Evolutionary conservation across 495 filamentous ascomycete species (phyloP), one percentile per base, ranked within the genome.

Genomic region (Hypoxylon trugodes): DNA sequence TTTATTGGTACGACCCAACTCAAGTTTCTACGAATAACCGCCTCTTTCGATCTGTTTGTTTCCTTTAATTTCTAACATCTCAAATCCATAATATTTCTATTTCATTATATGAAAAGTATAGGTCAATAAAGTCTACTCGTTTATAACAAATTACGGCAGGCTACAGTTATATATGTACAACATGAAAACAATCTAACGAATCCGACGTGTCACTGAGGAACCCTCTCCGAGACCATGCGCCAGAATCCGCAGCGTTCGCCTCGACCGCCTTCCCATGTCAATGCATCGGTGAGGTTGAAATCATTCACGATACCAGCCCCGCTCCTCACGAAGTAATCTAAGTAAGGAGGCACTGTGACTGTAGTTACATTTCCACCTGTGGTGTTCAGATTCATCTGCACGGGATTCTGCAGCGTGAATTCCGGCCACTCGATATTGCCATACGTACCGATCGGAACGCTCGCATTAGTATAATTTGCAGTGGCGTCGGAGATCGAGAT

Each of bases 171-270:
- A n/a, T 38, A 41, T 48, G 16, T 48, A 48, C 45, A 4, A 6
- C 13, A 15, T 12, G 6, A 6, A 33, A 48, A 19, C 16, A 6
- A 48, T 33, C 15, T n/a, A 33, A 48, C 28, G 22, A n/a, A 15
- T 13, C 8, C 8, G 8, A 22, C 22, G 15, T 30, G 8, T 50
- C 33, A 69, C 25, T 66, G 58, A 1, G 67, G 62, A 7, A 69
- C 67, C 22, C 62, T 59, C 22, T 32, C 43, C 4, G 67, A 49
- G 16, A 69, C 58, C 2, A 9, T 32, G n/a, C 61, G 62, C 67
- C 83, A 88, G 57, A 86, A 85, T 30, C 78, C 76, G 68, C 85
- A 88, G 16, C 86, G 69, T 16, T 57, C 52, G 1, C 85, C 84
- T n/a, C 85, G 75, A 1, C 81, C 81, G 1, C 79, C 84, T 60